phyloP scores from a whole-genome alignment of 352 stramenopile genomes.

The Globisporangium apiculatum region DNA sequence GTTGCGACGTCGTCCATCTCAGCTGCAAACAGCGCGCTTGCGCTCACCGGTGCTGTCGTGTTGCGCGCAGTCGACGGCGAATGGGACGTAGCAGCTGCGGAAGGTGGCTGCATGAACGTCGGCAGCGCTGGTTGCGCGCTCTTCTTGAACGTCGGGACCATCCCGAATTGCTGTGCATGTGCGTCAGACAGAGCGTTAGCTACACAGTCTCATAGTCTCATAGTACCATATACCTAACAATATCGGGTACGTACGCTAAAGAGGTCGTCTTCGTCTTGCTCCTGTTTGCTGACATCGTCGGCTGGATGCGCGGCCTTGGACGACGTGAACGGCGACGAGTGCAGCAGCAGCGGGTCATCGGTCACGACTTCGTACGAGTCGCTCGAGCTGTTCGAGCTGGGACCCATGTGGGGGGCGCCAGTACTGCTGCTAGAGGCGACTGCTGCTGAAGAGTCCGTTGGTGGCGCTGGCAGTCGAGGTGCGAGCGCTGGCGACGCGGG shows the following conservation, averaged over 20 bases:
- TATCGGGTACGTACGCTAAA: constrained; percentile 58
- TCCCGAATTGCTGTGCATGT: constrained; percentile 63
- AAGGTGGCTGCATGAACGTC: constrained; percentile 11
- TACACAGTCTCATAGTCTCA: not conserved
- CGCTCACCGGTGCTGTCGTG: constrained; percentile 6
- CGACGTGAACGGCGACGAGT: constrained; percentile 14
- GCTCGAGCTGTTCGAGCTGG: constrained; percentile 59
- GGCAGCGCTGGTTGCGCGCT: constrained; percentile 28
- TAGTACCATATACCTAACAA: too few relatives aligned
- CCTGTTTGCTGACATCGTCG: constrained; percentile 27
- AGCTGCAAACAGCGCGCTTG: constrained; percentile 45
- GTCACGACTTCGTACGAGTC: constrained; percentile 63
- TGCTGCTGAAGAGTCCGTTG: not conserved
- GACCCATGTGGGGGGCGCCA: constrained; percentile 15
- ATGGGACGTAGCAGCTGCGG: constrained; percentile 13
- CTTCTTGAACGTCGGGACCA: constrained; percentile 76
- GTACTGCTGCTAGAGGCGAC: not conserved
- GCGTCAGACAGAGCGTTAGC: not conserved
- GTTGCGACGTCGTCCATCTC: constrained; percentile 58
- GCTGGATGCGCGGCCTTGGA: constrained; percentile 3
- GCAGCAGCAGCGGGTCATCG: constrained; percentile 24
- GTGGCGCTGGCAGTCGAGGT: constrained; percentile 14
- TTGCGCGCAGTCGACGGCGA: constrained; percentile 12
- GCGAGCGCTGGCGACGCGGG: constrained; percentile 13
- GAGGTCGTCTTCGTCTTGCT: constrained; percentile 47